These are phyloP conservation scores for Penicillium samsonianum DNA, from an alignment of 495 filamentous ascomycete genomes.

Conservation along the genomic window DNA sequence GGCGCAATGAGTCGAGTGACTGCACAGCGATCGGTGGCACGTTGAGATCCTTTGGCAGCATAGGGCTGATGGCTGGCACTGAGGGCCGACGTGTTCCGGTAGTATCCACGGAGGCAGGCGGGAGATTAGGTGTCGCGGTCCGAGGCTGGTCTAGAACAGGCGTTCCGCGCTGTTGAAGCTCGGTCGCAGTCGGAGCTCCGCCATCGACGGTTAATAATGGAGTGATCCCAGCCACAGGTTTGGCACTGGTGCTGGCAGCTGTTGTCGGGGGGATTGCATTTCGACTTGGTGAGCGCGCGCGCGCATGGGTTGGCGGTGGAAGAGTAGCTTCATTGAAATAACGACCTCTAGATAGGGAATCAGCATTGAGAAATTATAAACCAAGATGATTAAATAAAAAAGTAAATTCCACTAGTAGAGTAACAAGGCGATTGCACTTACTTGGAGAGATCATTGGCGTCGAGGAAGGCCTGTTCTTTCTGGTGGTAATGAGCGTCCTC, in stretches of 20 bases:
- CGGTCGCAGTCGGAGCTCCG: conserved; percentile 26
- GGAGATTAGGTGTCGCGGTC: conserved; percentile 10
- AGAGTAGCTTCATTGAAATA: conserved; percentile 71
- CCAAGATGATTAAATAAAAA: conserved; percentile 18
- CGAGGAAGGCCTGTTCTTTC: conserved; percentile 63
- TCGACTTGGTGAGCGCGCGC: conserved; percentile 30
- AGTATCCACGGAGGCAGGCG: conserved; percentile 9
- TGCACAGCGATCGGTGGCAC: conserved; percentile 14
- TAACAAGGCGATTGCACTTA: conserved; percentile 49
- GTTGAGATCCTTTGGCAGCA: conserved; percentile 18
- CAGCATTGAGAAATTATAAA: conserved; percentile 29
- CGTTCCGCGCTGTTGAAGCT: conserved; percentile 22
- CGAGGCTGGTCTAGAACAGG: conserved; percentile 8
- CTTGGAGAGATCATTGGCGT: conserved; percentile 74
- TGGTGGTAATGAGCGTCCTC: conserved; percentile 57
- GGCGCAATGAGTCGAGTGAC: conserved; percentile 8
- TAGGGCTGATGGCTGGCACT: conserved; percentile 15
- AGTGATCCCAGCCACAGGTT: conserved; percentile 21
- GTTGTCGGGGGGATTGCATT: conserved; percentile 25
- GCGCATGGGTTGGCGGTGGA: conserved; percentile 55
- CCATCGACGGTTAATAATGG: conserved; percentile 25
- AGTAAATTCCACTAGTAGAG: conserved; percentile 16
- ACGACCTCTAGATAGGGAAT: conserved; percentile 59
- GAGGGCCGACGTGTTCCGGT: conserved; percentile 16
- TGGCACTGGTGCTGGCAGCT: conserved; percentile 20